Evolutionary conservation across 805 yeast genomes (phyloP), one percentile per base, ranked within the genome.

Genomic region (Suhomyces xylopsoci): DNA sequence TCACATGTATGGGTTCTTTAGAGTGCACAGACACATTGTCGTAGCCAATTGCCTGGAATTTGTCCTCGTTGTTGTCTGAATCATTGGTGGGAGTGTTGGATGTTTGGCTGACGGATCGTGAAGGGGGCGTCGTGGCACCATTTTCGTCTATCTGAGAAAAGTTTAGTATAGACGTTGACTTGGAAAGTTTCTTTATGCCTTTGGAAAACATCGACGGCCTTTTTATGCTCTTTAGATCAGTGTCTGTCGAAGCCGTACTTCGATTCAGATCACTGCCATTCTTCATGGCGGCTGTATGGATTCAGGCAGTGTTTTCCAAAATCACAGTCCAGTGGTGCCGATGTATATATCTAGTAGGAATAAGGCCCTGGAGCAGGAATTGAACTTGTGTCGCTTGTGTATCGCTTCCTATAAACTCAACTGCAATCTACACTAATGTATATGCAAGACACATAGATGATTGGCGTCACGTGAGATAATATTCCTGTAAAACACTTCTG

Each of bases 21-120:
- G 63, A 46, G 34, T 56, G 59, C 6, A 59, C 19, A 10, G 65
- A 52, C 22, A 62, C 63, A n/a, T 62, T 52, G n/a, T 68, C 70
- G 51, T 72, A 72, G 28, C 73, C 68, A 24, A 74, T 65, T 15
- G 78, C 74, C 44, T 70, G 76, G 57, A 73, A 73, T n/a, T 42
- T 38, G 14, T 58, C 64, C 17, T 45, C 22, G 5, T 46, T 41
- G 6, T 40, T 43, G 44, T 26, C 15, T 25, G 30, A 30, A 26
- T 32, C 47, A 25, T 14, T 12, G 36, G 38, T 32, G 12, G 49
- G 24, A 2, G 52, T 47, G 5, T 26, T 28, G 10, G 51, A 42
- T 9, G 46, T 24, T 20, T n/a, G 50, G 19, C 45, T 26, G 20
- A 9, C 26, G 8, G 40, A 32, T 9, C 45, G 40, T 17, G 28